These are phyloP conservation scores for Lavandula angustifolia DNA, from an alignment of 257 asterid species.

Conservation along the genomic window DNA sequence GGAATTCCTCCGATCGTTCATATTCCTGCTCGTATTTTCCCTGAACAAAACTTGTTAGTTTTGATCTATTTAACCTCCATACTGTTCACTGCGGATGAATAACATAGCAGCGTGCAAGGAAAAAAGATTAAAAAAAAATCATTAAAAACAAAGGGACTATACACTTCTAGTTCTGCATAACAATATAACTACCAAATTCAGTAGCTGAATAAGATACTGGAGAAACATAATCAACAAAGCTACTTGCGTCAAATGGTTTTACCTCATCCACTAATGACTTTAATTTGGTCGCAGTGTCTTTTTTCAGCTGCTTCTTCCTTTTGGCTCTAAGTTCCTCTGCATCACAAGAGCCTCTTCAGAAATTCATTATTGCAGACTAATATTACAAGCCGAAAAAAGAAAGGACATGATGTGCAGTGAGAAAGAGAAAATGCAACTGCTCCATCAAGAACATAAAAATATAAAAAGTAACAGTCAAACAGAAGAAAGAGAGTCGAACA, in stretches of 20 bases:
- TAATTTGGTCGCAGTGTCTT: constrained; percentile 76
- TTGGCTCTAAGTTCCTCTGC: constrained; percentile 90
- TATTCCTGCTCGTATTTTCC: constrained; percentile 89
- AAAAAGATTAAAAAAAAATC: constrained; percentile 1
- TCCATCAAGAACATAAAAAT: constrained; percentile 2
- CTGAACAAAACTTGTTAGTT: constrained; percentile 48
- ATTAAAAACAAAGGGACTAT: not conserved
- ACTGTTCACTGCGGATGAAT: constrained; percentile 1
- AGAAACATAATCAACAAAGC: constrained; percentile 20
- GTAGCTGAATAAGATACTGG: not conserved
- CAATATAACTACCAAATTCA: constrained; percentile 4
- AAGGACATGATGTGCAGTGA: not conserved
- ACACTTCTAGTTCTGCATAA: not conserved
- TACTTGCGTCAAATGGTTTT: constrained; percentile 23
- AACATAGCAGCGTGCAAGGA: constrained; percentile 18
- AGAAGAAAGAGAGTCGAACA: too few relatives aligned
- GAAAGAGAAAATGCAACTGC: not conserved
- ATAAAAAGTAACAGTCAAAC: too few relatives aligned
- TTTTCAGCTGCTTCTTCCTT: constrained; percentile 91
- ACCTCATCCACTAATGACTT: constrained; percentile 91
- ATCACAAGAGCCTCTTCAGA: constrained; percentile 30
- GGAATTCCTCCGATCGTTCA: constrained; percentile 81
- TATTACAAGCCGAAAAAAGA: not conserved
- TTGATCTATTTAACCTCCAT: constrained; percentile 8
- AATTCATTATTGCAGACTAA: constrained; percentile 11